Base-by-base conservation (phyloP, 768 basidiomycete species). In the Leccinum rimulosum region DNA sequence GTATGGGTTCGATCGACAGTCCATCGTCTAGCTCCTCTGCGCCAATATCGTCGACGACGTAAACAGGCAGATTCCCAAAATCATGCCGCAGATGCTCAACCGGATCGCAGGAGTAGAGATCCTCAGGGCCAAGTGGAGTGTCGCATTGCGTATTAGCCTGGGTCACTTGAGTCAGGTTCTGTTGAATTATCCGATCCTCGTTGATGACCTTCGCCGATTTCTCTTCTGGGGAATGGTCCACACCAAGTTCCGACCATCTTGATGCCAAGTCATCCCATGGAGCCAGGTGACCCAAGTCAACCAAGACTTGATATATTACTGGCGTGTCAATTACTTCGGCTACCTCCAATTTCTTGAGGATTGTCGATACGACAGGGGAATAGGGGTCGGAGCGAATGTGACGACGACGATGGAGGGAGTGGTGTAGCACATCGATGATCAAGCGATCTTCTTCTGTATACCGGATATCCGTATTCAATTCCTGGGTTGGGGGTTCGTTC, bases 11-110 rank as follows among this genome's bases (percentile, higher is more conserved):
- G 31, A 98, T 68, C 2, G 95, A 95, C 33, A 99, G 66, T 3
- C 94, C 97, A 70, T 99, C 97, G 69, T 99, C 97, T 22, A 98
- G 80, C 68, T 99, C 97, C 66, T 88, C 74, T 0, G 97, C 95
- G 7, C 66, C 69, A 0, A 78, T 62, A 60, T 93, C 91, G 67
- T 99, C 97, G 56, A 99, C 86, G 19, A 95, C 88, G 70, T 88
- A 98, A 5, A 93, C 91, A 0, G 84, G 84, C 61, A 88, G 68
- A 60, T 87, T 68, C 27, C 91, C 93, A 73, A 94, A 96, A 71
- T 98, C 95, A 68, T 91, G 89, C 3, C 95, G 88, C 6, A 93
- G 70, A 22, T 81, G 74, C 28, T 87, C 88, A 54, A 88, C 77
- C 0, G 82, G 80, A 67, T 97, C 94, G 3, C 69, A 64, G 1